Evolutionary conservation across 2,329 filamentous ascomycete species (phyloP), one percentile per base, ranked within the genome.

Genomic region (Thelonectria blattea): DNA sequence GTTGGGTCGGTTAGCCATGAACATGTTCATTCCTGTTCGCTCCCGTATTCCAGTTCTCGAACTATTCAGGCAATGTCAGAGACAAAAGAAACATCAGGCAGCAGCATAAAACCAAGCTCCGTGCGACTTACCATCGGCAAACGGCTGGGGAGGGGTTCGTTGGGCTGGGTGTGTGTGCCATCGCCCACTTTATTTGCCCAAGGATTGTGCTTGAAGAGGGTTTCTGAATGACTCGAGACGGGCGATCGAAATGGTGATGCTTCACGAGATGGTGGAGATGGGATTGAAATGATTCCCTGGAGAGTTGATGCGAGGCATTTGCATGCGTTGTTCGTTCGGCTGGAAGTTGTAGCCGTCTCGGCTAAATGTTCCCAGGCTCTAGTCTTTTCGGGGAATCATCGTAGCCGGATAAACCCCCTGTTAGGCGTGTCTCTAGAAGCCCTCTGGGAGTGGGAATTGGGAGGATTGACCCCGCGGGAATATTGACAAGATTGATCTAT

Each of bases 291-390:
- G 51, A 30, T 14, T 14, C n/a, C 18, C 6, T 24, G 11, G 7
- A n/a, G 14, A 14, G 5, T 30, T 27, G 46, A 12, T 41, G 32
- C 8, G 17, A 41, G 52, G 58, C 48, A 60, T 11, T 18, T 52
- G 42, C 12, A 60, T 52, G 58, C 58, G 58, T 42, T 24, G n/a
- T 2, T n/a, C 11, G 5, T 42, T 3, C 9, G 17, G 11, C 34
- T 34, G 52, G 52, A 34, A 60, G 53, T 42, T 52, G 34, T 15
- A 60, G 58, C 48, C 58, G 58, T 24, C 3, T 20, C 20, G 52
- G 58, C 58, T 56, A 56, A 43, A 20, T 50, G 15, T 37, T 60
- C 50, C 57, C 52, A 2, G 11, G 32, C 37, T 56, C 8, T 45
- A 4, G 9, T 15, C 6, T 9, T 43, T 14, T 15, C 20, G 4